phyloP scores from a whole-genome alignment of 768 basidiomycete species.

The Termitomyces sp. region DNA sequence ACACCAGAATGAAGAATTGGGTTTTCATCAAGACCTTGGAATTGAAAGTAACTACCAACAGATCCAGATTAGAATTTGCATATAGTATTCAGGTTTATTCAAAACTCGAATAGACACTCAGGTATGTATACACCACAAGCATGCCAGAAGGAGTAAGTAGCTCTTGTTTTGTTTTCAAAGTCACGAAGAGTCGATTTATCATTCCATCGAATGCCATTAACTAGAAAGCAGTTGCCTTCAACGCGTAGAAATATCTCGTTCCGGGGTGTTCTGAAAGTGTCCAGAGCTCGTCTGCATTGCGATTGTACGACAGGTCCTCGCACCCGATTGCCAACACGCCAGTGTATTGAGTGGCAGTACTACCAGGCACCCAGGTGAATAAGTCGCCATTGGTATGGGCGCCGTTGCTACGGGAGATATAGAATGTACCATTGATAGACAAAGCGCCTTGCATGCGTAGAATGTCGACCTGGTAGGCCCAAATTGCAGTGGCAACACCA shows the following conservation, averaged over 20 bases:
- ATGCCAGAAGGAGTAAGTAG: too few species aligned
- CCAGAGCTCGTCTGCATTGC: constrained; percentile 11
- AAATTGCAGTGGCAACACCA: constrained; percentile 11
- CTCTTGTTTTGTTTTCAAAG: too few species aligned
- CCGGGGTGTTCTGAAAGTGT: constrained; percentile 8
- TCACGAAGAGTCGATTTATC: too few species aligned
- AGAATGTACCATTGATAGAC: constrained; percentile 13
- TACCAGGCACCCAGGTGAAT: constrained; percentile 10
- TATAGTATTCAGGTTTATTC: too few species aligned
- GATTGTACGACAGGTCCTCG: constrained; percentile 11
- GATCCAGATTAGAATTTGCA: too few species aligned
- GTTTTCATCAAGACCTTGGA: too few species aligned
- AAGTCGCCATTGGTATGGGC: constrained; percentile 9
- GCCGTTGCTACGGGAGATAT: constrained; percentile 12
- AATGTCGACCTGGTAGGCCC: constrained; percentile 13
- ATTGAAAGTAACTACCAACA: too few species aligned
- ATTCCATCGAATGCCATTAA: too few species aligned
- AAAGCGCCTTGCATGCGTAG: constrained; percentile 13
- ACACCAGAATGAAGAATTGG: too few species aligned
- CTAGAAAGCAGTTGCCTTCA: constrained; percentile 9
- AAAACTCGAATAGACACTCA: too few species aligned
- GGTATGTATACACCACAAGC: too few species aligned
- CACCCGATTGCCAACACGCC: constrained; percentile 5
- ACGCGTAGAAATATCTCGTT: constrained; percentile 5
- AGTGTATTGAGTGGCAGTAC: not conserved